A percentile compares a stretch with the other conserved stretches of the same genome.
Conservation (phyloP, 371 early-diverging fungal genomes). For the Mucor lusitanicus region DNA sequence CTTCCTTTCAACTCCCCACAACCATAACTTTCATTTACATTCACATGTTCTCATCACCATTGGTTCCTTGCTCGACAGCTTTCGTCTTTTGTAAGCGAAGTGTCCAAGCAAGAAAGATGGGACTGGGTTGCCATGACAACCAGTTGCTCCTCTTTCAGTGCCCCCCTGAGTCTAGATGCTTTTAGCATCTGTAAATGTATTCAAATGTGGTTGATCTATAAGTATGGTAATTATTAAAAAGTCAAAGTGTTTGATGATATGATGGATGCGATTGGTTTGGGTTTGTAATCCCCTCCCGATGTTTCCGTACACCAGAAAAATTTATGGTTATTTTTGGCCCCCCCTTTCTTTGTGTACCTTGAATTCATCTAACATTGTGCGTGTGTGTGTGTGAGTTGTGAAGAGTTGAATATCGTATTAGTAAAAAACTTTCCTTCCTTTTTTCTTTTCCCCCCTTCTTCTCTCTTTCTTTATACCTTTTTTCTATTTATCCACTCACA, state of each 20-base stretch:
- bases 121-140: not conserved
- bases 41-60: constrained; percentile 4
- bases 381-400: not conserved
- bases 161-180: not conserved
- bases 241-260: not conserved
- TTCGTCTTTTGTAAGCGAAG: not conserved
- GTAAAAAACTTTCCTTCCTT: not conserved
- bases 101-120: not conserved
- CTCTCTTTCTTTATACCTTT: not conserved
- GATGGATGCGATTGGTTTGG: constrained; percentile 8
- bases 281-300: constrained; percentile 21
- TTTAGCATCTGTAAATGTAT: not conserved
- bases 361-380: not conserved
- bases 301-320: constrained; percentile 15
- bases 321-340: constrained; percentile 4
- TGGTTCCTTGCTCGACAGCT: not conserved
- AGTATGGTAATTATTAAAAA: not conserved
- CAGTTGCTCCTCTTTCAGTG: too few relatives aligned
- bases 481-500: not conserved
- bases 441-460: not conserved
- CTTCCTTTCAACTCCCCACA: not conserved
- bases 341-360: constrained; percentile 1
- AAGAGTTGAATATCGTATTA: not conserved
- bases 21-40: not conserved
- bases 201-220: not conserved